Base-by-base conservation (phyloP, 805 yeast genomes). In the Hanseniaspora taiwanica region DNA sequence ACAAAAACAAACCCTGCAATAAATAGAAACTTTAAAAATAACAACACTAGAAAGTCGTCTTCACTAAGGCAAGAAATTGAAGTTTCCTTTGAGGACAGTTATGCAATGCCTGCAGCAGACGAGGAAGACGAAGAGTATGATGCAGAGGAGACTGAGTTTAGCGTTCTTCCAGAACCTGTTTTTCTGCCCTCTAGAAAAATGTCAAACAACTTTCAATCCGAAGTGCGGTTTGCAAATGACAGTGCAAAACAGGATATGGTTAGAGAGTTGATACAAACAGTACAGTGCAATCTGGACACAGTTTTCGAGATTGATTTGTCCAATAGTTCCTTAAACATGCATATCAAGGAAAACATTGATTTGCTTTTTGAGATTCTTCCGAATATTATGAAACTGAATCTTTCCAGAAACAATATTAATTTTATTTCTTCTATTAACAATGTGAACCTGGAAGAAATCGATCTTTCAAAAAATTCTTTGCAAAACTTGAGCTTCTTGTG, bases 291-390 rank as follows among this genome's bases (percentile, higher is more conserved):
- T 7, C 14, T 33, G 20, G 36, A 19, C n/a, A 18, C 21, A 10
- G 10, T 20, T 33, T 17, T 10, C 9, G 21, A 20, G 4, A 18
- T 33, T 18, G 23, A 33, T 19, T 9, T 33, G 8, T 19, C 24
- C 14, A 18, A 18, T 13, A 18, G 12, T 8, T 35, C 27, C 4
- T 13, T n/a, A 5, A 29, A 23, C 23, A 10, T 16, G 12, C 40
- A 41, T 21, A 36, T 41, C 6, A n/a, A 37, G 17, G 35, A 42
- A 9, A 35, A 35, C 24, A 19, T 42, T 21, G n/a, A 33, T 25
- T 18, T 31, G 8, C 13, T 42, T 5, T 27, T 25, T 10, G 41
- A 38, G 16, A 14, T 42, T 9, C 36, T 37, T 18, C 44, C 44
- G n/a, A 34, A 35, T 16, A 7, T 42, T 10, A 7, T 42, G 8